These are phyloP conservation scores for Daldinia bambusicola DNA, from an alignment of 495 filamentous ascomycete genomes.

Conservation along the genomic window DNA sequence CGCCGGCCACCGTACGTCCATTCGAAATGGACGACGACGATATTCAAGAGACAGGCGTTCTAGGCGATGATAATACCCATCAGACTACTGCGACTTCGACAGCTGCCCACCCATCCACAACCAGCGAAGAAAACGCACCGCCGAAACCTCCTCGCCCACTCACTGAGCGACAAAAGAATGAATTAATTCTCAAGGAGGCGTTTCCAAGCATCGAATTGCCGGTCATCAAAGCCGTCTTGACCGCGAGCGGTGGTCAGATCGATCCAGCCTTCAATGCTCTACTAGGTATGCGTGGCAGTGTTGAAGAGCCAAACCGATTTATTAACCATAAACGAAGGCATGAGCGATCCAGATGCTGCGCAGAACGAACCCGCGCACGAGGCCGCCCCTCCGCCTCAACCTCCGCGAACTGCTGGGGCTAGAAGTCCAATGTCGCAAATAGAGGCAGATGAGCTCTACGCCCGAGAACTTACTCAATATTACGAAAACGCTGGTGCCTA, in stretches of 20 bases:
- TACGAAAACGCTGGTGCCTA: constrained; percentile 72
- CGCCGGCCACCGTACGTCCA: constrained; percentile 82
- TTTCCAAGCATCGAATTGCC: constrained; percentile 84
- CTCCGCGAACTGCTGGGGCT: constrained; percentile 69
- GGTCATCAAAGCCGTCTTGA: constrained; percentile 88
- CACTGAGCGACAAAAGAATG: constrained; percentile 81
- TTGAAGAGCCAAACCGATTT: not conserved
- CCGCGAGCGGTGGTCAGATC: constrained; percentile 84
- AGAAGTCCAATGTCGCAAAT: constrained; percentile 79
- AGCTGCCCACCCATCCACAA: constrained; percentile 47
- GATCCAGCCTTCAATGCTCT: constrained; percentile 97
- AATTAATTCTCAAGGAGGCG: constrained; percentile 90
- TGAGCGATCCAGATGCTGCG: constrained; percentile 90
- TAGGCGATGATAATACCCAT: constrained; percentile 54
- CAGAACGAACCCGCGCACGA: constrained; percentile 63
- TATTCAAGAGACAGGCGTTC: constrained; percentile 68
- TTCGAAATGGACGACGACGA: constrained; percentile 90
- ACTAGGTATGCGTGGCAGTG: constrained; percentile 66
- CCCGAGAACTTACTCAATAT: constrained; percentile 91
- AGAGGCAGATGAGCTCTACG: constrained; percentile 91
- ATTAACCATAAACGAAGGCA: constrained; percentile 64
- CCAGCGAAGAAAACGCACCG: constrained; percentile 67
- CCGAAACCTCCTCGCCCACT: constrained; percentile 89
- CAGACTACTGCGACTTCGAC: constrained; percentile 50
- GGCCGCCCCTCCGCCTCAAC: constrained; percentile 68